A percentile compares a stretch with the other conserved stretches of the same genome.
These are phyloP conservation scores for Pythium rishiriense DNA, from an alignment of 352 stramenopile species.

Conservation along the genomic window DNA sequence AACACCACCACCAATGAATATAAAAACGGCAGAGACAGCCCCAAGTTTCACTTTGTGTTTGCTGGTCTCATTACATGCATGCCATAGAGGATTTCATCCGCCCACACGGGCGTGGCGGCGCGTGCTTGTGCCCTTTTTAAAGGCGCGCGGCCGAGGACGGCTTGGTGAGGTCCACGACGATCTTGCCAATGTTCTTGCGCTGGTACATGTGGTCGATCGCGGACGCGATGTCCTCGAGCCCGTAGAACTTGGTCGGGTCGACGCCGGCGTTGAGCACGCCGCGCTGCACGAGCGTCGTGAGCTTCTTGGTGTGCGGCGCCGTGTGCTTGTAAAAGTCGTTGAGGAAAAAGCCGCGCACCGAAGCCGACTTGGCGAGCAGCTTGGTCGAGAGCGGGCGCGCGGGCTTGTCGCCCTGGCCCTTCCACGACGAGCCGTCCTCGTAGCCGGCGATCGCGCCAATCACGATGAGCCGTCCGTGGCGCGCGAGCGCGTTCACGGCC, in stretches of 20 bases:
- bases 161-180: constrained; percentile 52
- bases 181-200: constrained; percentile 80
- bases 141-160: constrained; percentile 20
- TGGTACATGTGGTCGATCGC: constrained; percentile 61
- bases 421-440: constrained; percentile 49
- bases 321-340: constrained; percentile 37
- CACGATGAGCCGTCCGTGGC: constrained; percentile 41
- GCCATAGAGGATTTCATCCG: too few species aligned
- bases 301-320: constrained; percentile 39
- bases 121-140: too few species aligned
- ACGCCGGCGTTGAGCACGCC: constrained; percentile 42
- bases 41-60: too few species aligned
- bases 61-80: too few species aligned
- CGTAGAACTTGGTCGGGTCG: constrained; percentile 41
- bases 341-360: constrained; percentile 47
- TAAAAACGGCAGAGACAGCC: too few species aligned
- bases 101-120: too few species aligned
- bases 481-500: constrained; percentile 35
- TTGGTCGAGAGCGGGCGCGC: constrained; percentile 36
- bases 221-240: constrained; percentile 48
- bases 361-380: constrained; percentile 44
- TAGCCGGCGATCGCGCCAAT: constrained; percentile 46
- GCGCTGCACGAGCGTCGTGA: constrained; percentile 44
- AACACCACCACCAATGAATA: too few species aligned
- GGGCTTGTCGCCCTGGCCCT: constrained; percentile 37